Percentiles rank a stretch among this genome's conserved stretches.
Conservation (phyloP, 2,329 filamentous ascomycete species). For the Paecilomyces sp. region DNA sequence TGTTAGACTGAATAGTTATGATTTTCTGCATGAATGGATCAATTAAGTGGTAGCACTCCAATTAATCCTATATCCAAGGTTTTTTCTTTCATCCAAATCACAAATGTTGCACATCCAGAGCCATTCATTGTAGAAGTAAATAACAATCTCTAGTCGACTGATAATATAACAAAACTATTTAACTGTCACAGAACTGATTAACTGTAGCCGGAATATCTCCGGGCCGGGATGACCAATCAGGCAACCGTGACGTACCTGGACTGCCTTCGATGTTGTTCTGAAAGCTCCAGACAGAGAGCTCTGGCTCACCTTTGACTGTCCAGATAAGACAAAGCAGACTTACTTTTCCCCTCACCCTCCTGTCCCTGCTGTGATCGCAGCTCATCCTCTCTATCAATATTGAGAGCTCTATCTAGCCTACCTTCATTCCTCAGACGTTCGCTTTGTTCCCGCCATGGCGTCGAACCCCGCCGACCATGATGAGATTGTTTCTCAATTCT, state of each 20-base stretch:
- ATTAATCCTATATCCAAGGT: neutral
- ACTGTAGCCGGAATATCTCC: slow-evolving; percentile 12
- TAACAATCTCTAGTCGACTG: neutral
- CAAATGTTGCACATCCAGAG: neutral
- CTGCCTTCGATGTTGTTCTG: neutral
- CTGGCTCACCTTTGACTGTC: neutral
- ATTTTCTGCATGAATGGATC: neutral
- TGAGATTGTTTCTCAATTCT: slow-evolving; percentile 46
- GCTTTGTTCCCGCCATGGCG: slow-evolving; percentile 21
- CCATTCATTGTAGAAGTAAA: neutral
- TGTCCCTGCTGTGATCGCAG: slow-evolving; percentile 7
- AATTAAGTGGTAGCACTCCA: neutral
- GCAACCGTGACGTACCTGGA: slow-evolving; percentile 29
- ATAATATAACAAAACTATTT: neutral
- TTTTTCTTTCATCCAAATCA: neutral
- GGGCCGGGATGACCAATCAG: slow-evolving; percentile 30
- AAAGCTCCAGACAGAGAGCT: slow-evolving; percentile 1
- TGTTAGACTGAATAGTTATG: neutral
- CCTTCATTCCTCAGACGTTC: slow-evolving; percentile 2
- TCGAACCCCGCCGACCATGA: slow-evolving; percentile 30
- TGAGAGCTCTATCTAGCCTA: slow-evolving; percentile 4
- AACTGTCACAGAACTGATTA: neutral
- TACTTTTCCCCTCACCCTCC: slow-evolving; percentile 5
- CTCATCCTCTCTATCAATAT: slow-evolving; percentile 8
- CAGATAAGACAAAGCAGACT: neutral